phyloP scores from a whole-genome alignment of 768 basidiomycete species.

The Russula vinacea region DNA sequence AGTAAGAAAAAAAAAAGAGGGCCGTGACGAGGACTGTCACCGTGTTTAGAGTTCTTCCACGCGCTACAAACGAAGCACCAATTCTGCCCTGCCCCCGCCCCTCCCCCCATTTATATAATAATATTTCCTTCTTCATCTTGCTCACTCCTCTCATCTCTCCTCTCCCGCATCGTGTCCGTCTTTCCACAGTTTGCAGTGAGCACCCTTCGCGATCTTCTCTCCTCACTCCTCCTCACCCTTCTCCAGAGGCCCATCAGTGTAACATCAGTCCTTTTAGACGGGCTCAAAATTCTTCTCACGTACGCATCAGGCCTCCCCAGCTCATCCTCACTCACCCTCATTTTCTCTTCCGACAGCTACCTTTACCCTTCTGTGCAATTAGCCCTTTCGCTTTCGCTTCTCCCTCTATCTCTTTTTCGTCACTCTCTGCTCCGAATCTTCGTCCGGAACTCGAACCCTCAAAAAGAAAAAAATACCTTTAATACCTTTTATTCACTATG shows the following conservation, averaged over 20 bases:
- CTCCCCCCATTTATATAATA: constrained; percentile 28
- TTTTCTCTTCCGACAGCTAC: constrained; percentile 37
- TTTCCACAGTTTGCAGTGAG: constrained; percentile 25
- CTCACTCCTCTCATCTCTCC: constrained; percentile 21
- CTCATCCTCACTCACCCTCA: constrained; percentile 32
- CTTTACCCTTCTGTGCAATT: constrained; percentile 64
- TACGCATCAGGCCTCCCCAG: constrained; percentile 31
- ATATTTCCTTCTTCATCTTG: constrained; percentile 15
- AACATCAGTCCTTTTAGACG: constrained; percentile 77
- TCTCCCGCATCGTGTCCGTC: constrained; percentile 20
- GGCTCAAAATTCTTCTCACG: constrained; percentile 73
- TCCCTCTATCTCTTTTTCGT: constrained; percentile 44
- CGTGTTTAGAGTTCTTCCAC: constrained; percentile 20
- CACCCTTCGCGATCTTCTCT: constrained; percentile 13
- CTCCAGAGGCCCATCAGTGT: constrained; percentile 54
- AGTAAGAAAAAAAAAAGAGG: constrained; percentile 5
- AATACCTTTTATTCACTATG: constrained; percentile 53
- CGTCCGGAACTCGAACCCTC: constrained; percentile 40
- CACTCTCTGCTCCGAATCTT: constrained; percentile 46
- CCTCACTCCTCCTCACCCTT: constrained; percentile 12
- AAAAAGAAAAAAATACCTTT: constrained; percentile 45
- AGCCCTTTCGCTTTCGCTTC: constrained; percentile 44
- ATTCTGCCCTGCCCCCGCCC: constrained; percentile 14
- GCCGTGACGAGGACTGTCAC: constrained; percentile 21
- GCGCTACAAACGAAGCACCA: constrained; percentile 25